phyloP scores from a whole-genome alignment of 805 yeast genomes.

The Candida saitoana region DNA sequence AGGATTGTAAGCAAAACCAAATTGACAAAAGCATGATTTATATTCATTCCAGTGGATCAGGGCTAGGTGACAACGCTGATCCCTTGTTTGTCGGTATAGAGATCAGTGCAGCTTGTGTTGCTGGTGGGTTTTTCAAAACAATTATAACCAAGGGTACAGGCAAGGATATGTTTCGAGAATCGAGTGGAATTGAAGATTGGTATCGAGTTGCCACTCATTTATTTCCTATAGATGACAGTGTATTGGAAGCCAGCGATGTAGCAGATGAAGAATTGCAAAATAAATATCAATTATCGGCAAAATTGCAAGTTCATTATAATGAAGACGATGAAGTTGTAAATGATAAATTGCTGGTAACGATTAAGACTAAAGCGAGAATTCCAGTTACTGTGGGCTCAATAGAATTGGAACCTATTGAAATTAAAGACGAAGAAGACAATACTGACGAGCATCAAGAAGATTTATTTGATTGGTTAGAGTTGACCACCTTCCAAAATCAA shows the following conservation, averaged over 20 bases:
- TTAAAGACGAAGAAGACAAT: conserved; percentile 9
- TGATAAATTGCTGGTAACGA: conserved; percentile 18
- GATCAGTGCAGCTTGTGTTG: conserved; percentile 16
- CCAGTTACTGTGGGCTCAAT: conserved; percentile 25
- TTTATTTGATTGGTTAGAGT: conserved; percentile 25
- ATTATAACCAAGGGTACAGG: conserved; percentile 9
- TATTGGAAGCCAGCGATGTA: conserved; percentile 6
- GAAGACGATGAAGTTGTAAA: conserved; percentile 18
- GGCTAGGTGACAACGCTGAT: conserved; percentile 5
- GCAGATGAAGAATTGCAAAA: conserved; percentile 8
- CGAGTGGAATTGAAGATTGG: conserved; percentile 5
- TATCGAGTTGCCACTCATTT: conserved; percentile 10
- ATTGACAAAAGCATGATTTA: conserved; percentile 16
- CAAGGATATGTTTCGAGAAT: conserved; percentile 6
- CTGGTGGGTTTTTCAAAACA: conserved; percentile 17
- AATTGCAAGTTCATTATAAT: conserved; percentile 23
- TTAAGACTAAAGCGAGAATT: conserved; percentile 20
- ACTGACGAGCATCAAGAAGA: conserved; percentile 13
- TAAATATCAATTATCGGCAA: conserved; percentile 15
- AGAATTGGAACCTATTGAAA: conserved; percentile 16
- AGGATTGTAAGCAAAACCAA: conserved; percentile 11
- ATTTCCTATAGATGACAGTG: conserved; percentile 15
- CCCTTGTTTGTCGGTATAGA: conserved; percentile 11
- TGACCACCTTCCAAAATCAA: conserved; percentile 14
- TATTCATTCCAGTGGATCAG: conserved; percentile 12